Evolutionary conservation across 306 rosid genomes (phyloP).

Genomic region (Corylus avellana): DNA sequence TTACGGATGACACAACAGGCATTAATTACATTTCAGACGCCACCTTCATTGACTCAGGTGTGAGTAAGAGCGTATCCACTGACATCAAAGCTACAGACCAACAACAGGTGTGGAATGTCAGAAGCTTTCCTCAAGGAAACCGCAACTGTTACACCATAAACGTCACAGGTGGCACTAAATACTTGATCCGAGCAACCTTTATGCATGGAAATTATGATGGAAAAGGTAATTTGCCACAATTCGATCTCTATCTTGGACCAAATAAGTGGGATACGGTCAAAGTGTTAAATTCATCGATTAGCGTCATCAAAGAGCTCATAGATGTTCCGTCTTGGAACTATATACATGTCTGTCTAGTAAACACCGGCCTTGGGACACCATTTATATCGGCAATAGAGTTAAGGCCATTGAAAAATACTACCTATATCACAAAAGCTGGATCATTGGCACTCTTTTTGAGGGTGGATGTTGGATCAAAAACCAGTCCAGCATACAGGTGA

Average conservation of each 20-base stretch:
- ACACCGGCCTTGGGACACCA: constrained; percentile 48
- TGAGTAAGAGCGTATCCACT: constrained; percentile 17
- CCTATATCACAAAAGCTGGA: constrained; percentile 22
- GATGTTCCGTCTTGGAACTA: constrained; percentile 33
- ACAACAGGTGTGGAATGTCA: constrained; percentile 32
- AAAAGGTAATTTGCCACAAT: constrained; percentile 30
- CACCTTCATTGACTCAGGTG: constrained; percentile 39
- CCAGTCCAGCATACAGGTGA: constrained; percentile 4
- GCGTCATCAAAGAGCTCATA: constrained; percentile 30
- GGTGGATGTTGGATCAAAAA: constrained; percentile 33
- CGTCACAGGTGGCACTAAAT: constrained; percentile 31
- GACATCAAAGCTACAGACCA: background rate
- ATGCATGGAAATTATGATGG: constrained; percentile 53
- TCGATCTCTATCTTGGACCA: constrained; percentile 51
- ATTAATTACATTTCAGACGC: constrained; percentile 53
- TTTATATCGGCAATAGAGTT: constrained; percentile 55
- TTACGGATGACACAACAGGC: constrained; percentile 23
- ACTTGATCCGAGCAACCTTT: constrained; percentile 42
- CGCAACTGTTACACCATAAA: constrained; percentile 59
- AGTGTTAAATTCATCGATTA: constrained; percentile 1
- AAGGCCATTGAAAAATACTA: constrained; percentile 30
- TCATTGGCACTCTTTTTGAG: constrained; percentile 8
- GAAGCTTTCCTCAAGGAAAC: constrained; percentile 58
- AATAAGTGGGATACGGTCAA: constrained; percentile 38
- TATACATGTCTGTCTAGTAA: constrained; percentile 42